Evolutionary conservation across 2,329 filamentous ascomycete genomes (phyloP).

Genomic region (Sporothrix brasiliensis): DNA sequence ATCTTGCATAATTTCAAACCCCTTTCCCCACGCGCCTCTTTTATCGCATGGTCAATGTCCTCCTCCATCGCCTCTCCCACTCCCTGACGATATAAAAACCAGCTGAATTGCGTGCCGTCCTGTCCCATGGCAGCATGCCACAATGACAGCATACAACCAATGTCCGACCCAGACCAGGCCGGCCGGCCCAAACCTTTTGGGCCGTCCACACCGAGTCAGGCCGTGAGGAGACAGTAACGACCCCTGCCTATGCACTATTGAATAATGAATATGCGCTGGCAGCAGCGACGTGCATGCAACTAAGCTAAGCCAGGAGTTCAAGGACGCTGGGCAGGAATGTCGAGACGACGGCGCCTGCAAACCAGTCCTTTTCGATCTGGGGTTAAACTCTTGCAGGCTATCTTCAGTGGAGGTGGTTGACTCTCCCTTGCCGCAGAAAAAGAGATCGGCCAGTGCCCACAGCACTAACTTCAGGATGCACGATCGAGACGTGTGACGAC

Average conservation of each 20-base stretch:
- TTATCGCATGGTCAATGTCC: background rate
- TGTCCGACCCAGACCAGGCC: background rate
- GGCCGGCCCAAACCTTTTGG: background rate
- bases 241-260: background rate
- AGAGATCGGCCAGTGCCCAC: constrained; percentile 12
- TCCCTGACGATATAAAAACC: background rate
- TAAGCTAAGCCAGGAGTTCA: background rate
- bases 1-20: constrained; percentile 8
- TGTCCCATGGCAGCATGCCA: constrained; percentile 23
- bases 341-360: too few relatives aligned
- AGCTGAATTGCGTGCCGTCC: background rate
- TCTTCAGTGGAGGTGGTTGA: background rate
- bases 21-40: background rate
- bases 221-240: background rate
- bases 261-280: constrained; percentile 11
- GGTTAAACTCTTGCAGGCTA: background rate
- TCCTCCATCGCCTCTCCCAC: background rate
- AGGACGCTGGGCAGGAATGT: too few relatives aligned
- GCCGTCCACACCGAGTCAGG: background rate
- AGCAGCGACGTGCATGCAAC: background rate
- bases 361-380: too few relatives aligned
- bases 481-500: background rate
- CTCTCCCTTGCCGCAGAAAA: constrained; percentile 14
- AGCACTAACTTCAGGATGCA: background rate
- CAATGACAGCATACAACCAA: background rate